Evolutionary conservation across 2,329 filamentous ascomycete species (phyloP).

Genomic region (Periconia sp.): DNA sequence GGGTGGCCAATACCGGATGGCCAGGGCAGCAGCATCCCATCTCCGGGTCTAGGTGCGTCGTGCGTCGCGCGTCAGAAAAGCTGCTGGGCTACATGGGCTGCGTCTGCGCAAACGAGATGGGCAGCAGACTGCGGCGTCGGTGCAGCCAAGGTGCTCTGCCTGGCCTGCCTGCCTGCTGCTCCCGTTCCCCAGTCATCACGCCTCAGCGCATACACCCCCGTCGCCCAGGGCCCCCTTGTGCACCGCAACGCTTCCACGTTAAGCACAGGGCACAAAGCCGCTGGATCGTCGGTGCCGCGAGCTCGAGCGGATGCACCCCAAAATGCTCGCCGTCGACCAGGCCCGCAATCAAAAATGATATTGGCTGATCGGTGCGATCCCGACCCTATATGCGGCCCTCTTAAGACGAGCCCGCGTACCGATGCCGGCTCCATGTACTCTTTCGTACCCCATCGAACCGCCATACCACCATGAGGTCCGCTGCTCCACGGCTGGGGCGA

Average conservation of each 20-base stretch:
- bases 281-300: constrained; percentile 43
- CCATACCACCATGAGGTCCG: constrained; percentile 30
- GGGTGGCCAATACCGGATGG: constrained; percentile 41
- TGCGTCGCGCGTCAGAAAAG: constrained; percentile 39
- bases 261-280: constrained; percentile 42
- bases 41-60: constrained; percentile 42
- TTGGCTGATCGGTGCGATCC: constrained; percentile 45
- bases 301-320: constrained; percentile 41
- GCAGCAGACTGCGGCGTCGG: constrained; percentile 30
- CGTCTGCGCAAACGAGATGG: constrained; percentile 44
- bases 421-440: constrained; percentile 42
- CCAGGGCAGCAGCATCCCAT: constrained; percentile 37
- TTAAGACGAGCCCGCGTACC: constrained; percentile 34
- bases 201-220: constrained; percentile 32
- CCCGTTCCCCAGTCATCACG: constrained; percentile 33
- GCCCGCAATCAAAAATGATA: constrained; percentile 45
- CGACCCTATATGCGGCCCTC: constrained; percentile 32
- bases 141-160: constrained; percentile 29
- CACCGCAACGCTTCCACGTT: constrained; percentile 41
- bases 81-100: constrained; percentile 37
- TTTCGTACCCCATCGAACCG: constrained; percentile 36
- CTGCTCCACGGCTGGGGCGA: constrained; percentile 25
- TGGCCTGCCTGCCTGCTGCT: too few relatives aligned
- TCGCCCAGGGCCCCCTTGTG: constrained; percentile 26
- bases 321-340: constrained; percentile 38